Evolutionary conservation across 257 asterid species (phyloP).

Genomic region (Nicotiana tomentosiformis): DNA sequence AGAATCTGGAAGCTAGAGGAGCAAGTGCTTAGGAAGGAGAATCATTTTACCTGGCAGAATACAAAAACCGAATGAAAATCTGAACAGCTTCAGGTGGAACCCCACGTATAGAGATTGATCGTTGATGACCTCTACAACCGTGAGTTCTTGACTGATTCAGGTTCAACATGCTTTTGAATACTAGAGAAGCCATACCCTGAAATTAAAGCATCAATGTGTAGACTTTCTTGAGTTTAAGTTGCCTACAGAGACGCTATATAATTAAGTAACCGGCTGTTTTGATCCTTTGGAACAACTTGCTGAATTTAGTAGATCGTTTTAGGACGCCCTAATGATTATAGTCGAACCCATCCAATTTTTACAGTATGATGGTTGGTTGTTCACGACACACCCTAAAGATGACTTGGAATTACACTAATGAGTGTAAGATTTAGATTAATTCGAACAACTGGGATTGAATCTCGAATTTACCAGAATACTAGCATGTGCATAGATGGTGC

Average conservation of each 20-base stretch:
- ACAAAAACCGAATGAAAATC: conserved; percentile 57
- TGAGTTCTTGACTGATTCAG: conserved; percentile 21
- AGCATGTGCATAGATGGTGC: conserved; percentile 60
- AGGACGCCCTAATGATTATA: too few species aligned
- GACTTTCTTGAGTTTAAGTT: neutral
- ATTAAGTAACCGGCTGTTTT: too few species aligned
- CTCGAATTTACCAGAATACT: conserved; percentile 54
- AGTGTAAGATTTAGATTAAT: too few species aligned
- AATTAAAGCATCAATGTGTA: neutral
- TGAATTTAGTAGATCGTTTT: too few species aligned
- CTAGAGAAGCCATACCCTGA: conserved; percentile 80
- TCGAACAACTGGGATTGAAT: neutral
- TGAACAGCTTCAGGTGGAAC: conserved; percentile 74
- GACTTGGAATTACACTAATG: neutral
- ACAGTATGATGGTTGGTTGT: too few species aligned
- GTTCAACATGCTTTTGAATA: conserved; percentile 49
- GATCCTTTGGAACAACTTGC: too few species aligned
- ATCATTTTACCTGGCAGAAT: conserved; percentile 56
- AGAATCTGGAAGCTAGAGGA: too few species aligned
- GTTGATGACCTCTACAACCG: conserved; percentile 1
- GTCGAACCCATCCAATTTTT: too few species aligned
- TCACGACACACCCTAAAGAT: neutral
- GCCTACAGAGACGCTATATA: too few species aligned
- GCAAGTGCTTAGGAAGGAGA: neutral
- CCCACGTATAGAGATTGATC: conserved; percentile 50